Conservation (phyloP, 1,284 basidiomycete species). For the Ceratobasidium sp. region DNA sequence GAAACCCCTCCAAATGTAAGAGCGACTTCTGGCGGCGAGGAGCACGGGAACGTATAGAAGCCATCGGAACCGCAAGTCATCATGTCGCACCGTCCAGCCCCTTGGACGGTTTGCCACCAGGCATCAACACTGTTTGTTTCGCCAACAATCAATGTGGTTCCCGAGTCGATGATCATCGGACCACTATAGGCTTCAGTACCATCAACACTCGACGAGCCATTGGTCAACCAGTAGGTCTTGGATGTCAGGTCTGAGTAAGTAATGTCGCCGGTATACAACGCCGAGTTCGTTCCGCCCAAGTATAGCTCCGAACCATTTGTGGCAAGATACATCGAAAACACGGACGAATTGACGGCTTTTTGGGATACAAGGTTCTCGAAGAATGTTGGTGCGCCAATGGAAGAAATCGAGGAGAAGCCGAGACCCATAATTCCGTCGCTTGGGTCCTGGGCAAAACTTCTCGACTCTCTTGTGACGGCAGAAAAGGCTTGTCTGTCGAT, state of each 20-base stretch:
- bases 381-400: constrained; percentile 54
- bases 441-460: constrained; percentile 37
- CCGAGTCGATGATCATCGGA: constrained; percentile 51
- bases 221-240: constrained; percentile 42
- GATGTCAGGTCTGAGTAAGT: constrained; percentile 54
- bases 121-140: constrained; percentile 47
- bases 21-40: constrained; percentile 24
- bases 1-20: constrained; percentile 34
- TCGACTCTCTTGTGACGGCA: constrained; percentile 31
- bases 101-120: constrained; percentile 51
- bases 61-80: constrained; percentile 45
- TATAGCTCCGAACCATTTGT: constrained; percentile 68
- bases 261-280: constrained; percentile 60
- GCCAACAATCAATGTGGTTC: constrained; percentile 52
- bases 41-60: constrained; percentile 46
- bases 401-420: constrained; percentile 50
- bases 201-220: constrained; percentile 29
- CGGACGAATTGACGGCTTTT: too few relatives aligned
- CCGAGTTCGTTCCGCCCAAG: constrained; percentile 67
- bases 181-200: constrained; percentile 48
- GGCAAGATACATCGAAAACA: constrained; percentile 51
- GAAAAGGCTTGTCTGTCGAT: constrained; percentile 29
- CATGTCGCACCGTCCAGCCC: constrained; percentile 42
- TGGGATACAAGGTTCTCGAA: constrained; percentile 8
- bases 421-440: constrained; percentile 53